A percentile compares a stretch with the other conserved stretches of the same genome.
phyloP scores from a whole-genome alignment of 805 yeast species.

The Pichia eremophila region DNA sequence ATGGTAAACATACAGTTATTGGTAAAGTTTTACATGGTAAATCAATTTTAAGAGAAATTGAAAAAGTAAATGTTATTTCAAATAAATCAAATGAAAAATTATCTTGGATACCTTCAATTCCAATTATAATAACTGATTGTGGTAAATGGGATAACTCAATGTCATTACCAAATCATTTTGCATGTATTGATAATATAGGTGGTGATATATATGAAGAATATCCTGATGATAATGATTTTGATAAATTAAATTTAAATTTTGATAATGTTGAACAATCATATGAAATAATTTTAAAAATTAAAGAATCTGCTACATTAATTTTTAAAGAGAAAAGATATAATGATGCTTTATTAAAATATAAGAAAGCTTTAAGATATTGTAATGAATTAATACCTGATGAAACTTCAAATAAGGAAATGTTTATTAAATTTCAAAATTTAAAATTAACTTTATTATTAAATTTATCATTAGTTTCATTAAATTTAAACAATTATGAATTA shows the following conservation, averaged over 20 bases:
- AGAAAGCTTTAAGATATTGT: slow-evolving; percentile 56
- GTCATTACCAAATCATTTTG: slow-evolving; percentile 51
- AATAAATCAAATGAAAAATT: slow-evolving; percentile 16
- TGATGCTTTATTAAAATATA: slow-evolving; percentile 54
- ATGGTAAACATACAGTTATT: slow-evolving; percentile 68
- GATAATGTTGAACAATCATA: slow-evolving; percentile 35
- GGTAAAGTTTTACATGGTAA: slow-evolving; percentile 64
- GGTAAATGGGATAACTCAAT: slow-evolving; percentile 52
- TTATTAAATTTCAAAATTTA: slow-evolving; percentile 38
- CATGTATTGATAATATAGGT: slow-evolving; percentile 50
- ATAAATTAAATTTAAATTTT: slow-evolving; percentile 35
- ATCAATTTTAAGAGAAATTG: slow-evolving; percentile 59
- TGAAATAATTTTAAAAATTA: slow-evolving; percentile 45
- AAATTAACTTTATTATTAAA: slow-evolving; percentile 51
- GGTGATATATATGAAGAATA: slow-evolving; percentile 70
- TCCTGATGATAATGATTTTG: slow-evolving; percentile 66
- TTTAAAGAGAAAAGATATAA: slow-evolving; percentile 42
- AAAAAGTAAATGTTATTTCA: slow-evolving; percentile 37
- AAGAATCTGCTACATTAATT: slow-evolving; percentile 55
- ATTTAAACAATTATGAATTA: slow-evolving; percentile 38
- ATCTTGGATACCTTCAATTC: slow-evolving; percentile 30
- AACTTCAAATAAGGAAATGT: slow-evolving; percentile 49
- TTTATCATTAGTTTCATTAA: slow-evolving; percentile 45
- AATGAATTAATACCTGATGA: slow-evolving; percentile 66
- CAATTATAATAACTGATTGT: slow-evolving; percentile 43